Base-by-base conservation (phyloP, 371 early-diverging fungal species). In the Haplosporangium sp. region DNA sequence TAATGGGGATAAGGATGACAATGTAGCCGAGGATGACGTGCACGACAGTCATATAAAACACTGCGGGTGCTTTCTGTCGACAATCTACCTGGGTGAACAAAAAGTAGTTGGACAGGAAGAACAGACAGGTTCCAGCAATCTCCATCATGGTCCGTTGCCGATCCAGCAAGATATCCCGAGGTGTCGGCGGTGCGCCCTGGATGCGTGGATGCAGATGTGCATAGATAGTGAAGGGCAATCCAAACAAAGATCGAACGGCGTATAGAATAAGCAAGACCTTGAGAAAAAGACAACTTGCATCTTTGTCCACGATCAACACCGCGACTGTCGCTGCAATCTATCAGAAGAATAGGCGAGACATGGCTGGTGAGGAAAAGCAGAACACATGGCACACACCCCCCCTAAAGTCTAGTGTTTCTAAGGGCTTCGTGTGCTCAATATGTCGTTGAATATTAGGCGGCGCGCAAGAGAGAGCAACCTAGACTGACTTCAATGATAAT, bases 61-160 rank as follows among this genome's bases (percentile, higher is more conserved):
- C 65, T 36, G 85, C 84, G 0, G 87, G 86, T 21, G 91, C 90
- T 10, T 82, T 82, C 6, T 73, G 55, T 21, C 84, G 83, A 67
- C 90, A 91, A 5, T 71, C 80, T 6, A 81, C 71, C 13, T 85
- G 84, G 5, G 88, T 83, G 64, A 92, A 92, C 14, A 91, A 63
- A 70, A 91, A 85, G 65, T 90, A 89, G 67, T 93, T 93, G 67
- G 92, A 91, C 65, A 90, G 74, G 45, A 94, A 83, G 80, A 93
- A 93, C 81, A 92, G 84, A 47, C 90, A 82, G 4, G 89, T 85
- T 10, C 87, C 89, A 82, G 88, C 83, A 16, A 91, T 61, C 70
- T 90, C 89, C 57, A 93, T 69, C 55, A 89, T 69, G 18, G 88
- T 86, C 67, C 85, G 83, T 38, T 69, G 67, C 46, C 73, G 73